Evolutionary conservation across 192 early-diverging fungal genomes (phyloP).

Genomic region (Dispira parvispora): DNA sequence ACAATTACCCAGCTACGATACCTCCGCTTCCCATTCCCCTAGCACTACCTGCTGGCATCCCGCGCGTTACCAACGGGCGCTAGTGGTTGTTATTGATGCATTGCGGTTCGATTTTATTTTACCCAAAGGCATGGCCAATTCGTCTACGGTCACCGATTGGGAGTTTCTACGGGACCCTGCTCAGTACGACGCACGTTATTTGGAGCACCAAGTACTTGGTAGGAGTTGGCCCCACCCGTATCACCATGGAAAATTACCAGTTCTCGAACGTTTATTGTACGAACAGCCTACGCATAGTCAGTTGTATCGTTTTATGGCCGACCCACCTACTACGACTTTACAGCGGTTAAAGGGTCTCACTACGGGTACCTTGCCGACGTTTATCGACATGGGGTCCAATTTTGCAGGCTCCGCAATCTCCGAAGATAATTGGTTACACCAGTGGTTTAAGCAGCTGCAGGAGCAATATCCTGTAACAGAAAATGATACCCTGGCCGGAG

Average conservation of each 20-base stretch:
- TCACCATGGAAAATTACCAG: constrained; percentile 23
- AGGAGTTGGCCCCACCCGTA: constrained; percentile 12
- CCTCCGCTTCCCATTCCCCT: neutral
- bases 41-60: constrained; percentile 16
- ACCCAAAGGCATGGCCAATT: neutral
- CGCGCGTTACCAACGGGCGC: constrained; percentile 35
- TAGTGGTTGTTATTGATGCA: constrained; percentile 60
- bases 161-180: constrained; percentile 25
- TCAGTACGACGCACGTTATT: constrained; percentile 31
- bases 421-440: constrained; percentile 63
- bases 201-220: constrained; percentile 5
- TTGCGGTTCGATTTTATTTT: constrained; percentile 45
- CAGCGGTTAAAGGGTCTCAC: constrained; percentile 68
- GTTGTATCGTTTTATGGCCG: constrained; percentile 54
- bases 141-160: constrained; percentile 29
- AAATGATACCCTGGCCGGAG: neutral
- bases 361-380: constrained; percentile 65
- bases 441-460: constrained; percentile 16
- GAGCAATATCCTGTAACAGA: constrained; percentile 3
- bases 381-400: constrained; percentile 64
- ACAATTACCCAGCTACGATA: constrained; percentile 12
- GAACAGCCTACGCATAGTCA: constrained; percentile 35
- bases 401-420: constrained; percentile 61
- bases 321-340: constrained; percentile 64
- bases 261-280: constrained; percentile 28